A percentile compares a stretch with the other conserved stretches of the same genome.
These are phyloP conservation scores for Ophiostoma novo-ulmi DNA, from an alignment of 2,329 filamentous ascomycete genomes.

Conservation along the genomic window DNA sequence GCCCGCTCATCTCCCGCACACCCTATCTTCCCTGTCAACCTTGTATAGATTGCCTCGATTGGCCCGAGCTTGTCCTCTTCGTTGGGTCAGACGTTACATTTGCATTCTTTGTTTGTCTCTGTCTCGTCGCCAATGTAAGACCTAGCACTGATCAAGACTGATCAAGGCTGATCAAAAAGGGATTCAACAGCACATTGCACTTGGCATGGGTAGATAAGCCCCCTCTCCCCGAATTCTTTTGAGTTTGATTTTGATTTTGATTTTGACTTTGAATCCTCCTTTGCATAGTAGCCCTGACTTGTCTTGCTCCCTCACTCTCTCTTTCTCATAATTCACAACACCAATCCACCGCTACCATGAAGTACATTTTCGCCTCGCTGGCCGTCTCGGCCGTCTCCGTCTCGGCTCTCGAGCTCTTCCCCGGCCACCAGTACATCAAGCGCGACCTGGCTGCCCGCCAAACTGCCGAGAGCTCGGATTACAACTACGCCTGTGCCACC, in stretches of 20 bases:
- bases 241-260: not conserved
- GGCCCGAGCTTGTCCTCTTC: not conserved
- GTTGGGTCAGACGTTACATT: not conserved
- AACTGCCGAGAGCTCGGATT: conserved; percentile 25
- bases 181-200: not conserved
- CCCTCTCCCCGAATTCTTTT: not conserved
- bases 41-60: not conserved
- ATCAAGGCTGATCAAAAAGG: not conserved
- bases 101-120: not conserved
- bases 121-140: not conserved
- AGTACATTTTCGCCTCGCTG: conserved; percentile 22
- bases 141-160: not conserved
- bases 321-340: not conserved
- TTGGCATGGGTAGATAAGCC: not conserved
- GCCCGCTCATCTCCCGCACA: conserved; percentile 1
- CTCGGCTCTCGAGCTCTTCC: conserved; percentile 26
- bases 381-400: conserved; percentile 29
- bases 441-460: conserved; percentile 30
- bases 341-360: not conserved
- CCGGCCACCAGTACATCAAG: conserved; percentile 22
- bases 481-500: conserved; percentile 24
- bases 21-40: not conserved
- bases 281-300: not conserved
- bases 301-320: not conserved
- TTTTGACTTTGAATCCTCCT: not conserved